phyloP scores from a whole-genome alignment of 345 rosid genomes.

The Populus euphratica region DNA sequence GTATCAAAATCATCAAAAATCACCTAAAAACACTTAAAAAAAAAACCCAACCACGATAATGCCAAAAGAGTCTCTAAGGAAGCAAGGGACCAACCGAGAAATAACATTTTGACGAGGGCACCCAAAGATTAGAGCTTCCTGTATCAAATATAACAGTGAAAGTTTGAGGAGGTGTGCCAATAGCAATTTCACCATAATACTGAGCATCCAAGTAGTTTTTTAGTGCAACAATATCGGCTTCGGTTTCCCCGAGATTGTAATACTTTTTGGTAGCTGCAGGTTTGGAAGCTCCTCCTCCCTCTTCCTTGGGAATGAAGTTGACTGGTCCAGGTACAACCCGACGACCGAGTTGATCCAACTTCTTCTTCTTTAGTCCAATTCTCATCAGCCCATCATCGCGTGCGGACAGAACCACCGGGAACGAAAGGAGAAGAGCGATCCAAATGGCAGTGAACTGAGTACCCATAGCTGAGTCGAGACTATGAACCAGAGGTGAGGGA shows the following conservation, averaged over 20 bases:
- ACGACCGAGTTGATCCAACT: constrained; percentile 8
- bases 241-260: not conserved
- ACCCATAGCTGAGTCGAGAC: constrained; percentile 29
- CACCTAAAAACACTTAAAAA: not conserved
- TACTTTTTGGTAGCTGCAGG: constrained; percentile 2
- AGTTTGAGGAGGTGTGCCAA: constrained; percentile 30
- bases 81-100: constrained; percentile 19
- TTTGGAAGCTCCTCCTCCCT: not conserved
- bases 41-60: not conserved
- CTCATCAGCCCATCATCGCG: constrained; percentile 17
- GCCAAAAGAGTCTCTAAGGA: not conserved
- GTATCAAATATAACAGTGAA: constrained; percentile 33
- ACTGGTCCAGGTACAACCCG: not conserved
- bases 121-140: constrained; percentile 37
- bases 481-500: too few relatives aligned
- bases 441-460: constrained; percentile 17
- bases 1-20: too few relatives aligned
- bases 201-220: constrained; percentile 32
- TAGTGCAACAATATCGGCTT: constrained; percentile 10
- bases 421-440: constrained; percentile 31
- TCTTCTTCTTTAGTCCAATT: constrained; percentile 22
- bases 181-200: constrained; percentile 31
- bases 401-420: constrained; percentile 13
- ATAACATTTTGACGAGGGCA: constrained; percentile 28
- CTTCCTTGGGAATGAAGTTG: constrained; percentile 4